phyloP scores from a whole-genome alignment of 2,329 filamentous ascomycete species.

The Trichoderma arundinaceum region DNA sequence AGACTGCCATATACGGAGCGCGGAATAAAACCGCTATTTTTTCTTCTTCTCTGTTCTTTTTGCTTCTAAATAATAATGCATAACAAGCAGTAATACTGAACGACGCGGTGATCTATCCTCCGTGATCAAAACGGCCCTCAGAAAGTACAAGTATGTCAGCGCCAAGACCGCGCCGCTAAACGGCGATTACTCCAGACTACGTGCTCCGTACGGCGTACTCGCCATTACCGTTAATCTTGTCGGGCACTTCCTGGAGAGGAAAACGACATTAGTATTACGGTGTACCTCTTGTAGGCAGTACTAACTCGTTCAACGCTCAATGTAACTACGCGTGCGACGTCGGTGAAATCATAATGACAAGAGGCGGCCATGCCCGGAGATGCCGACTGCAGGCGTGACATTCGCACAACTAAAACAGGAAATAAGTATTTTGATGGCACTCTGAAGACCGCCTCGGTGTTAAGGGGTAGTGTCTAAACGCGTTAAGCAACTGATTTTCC shows the following conservation, averaged over 20 bases:
- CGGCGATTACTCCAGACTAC: conserved; percentile 1
- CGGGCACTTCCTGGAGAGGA: conserved; percentile 4
- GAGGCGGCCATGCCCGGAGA: conserved; percentile 15
- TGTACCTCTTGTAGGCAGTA: neutral
- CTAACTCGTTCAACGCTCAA: neutral
- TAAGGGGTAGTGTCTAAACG: conserved; percentile 1
- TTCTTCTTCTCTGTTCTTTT: neutral
- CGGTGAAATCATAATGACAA: conserved; percentile 25
- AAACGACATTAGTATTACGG: conserved; percentile 4
- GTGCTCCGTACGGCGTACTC: neutral
- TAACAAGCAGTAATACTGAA: neutral
- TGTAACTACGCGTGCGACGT: conserved; percentile 7
- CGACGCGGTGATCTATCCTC: neutral
- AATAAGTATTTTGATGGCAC: neutral
- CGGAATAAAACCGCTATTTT: neutral
- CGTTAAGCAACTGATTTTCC: conserved; percentile 3
- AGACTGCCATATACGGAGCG: neutral
- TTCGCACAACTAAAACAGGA: conserved; percentile 21
- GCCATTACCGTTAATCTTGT: neutral
- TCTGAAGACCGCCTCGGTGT: conserved; percentile 14
- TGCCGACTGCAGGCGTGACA: conserved; percentile 29
- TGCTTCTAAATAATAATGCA: too few relatives aligned
- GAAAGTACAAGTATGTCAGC: neutral
- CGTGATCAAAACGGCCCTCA: neutral
- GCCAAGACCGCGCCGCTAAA: conserved; percentile 7